These are phyloP conservation scores for Fusarium liriodendri DNA, from an alignment of 2,329 filamentous ascomycete genomes.

Conservation along the genomic window DNA sequence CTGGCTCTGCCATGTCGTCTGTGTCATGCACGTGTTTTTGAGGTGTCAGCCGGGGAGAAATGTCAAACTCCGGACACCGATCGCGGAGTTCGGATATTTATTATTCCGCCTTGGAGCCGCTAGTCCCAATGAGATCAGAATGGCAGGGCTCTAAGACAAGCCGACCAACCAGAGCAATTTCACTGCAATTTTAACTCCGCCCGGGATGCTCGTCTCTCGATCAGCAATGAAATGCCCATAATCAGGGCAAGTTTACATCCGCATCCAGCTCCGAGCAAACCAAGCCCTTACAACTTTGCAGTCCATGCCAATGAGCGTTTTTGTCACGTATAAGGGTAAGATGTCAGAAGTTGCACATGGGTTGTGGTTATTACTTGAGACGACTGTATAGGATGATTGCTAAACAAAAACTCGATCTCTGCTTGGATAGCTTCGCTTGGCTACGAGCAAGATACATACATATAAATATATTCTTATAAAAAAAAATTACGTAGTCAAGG, in stretches of 20 bases:
- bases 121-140: too few species aligned
- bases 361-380: too few species aligned
- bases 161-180: too few species aligned
- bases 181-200: neutral
- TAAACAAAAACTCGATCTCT: too few species aligned
- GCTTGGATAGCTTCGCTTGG: too few species aligned
- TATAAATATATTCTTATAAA: too few species aligned
- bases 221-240: neutral
- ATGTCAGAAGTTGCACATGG: too few species aligned
- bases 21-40: neutral
- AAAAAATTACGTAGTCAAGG: too few species aligned
- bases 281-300: fast-evolving
- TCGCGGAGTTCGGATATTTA: neutral
- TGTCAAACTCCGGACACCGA: slow-evolving; percentile 19
- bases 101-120: neutral
- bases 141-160: too few species aligned
- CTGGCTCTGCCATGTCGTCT: slow-evolving; percentile 22
- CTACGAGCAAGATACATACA: too few species aligned
- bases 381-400: too few species aligned
- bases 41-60: slow-evolving; percentile 17
- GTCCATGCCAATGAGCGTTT: neutral
- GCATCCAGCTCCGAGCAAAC: neutral
- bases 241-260: neutral
- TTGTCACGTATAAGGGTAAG: too few species aligned
- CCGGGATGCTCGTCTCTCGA: neutral